These are phyloP conservation scores for Globisporangium alternatum DNA, from an alignment of 352 stramenopile species.

Conservation along the genomic window DNA sequence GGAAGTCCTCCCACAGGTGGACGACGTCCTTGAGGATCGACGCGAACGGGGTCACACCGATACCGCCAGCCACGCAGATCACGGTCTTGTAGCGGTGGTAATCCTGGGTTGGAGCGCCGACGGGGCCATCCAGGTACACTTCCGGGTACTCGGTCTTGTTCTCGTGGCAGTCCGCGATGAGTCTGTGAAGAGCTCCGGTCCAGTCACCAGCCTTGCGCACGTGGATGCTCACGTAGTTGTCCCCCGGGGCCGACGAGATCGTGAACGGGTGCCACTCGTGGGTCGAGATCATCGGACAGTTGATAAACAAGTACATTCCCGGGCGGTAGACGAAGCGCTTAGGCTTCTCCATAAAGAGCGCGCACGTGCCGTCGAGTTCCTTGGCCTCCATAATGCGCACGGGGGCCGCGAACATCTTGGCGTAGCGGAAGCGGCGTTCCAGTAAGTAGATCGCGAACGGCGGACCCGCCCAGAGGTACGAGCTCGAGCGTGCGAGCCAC, in stretches of 20 bases:
- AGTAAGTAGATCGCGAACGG: conserved; percentile 70
- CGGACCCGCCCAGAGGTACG: conserved; percentile 66
- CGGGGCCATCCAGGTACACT: conserved; percentile 72
- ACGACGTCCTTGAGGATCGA: conserved; percentile 80
- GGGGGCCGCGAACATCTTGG: conserved; percentile 63
- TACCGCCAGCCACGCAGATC: conserved; percentile 70
- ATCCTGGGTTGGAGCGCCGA: conserved; percentile 71
- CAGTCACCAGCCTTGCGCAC: conserved; percentile 75
- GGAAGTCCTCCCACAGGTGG: conserved; percentile 73
- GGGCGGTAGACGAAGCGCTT: conserved; percentile 68
- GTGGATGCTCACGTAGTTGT: conserved; percentile 83
- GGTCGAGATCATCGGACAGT: conserved; percentile 73
- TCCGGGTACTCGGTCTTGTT: conserved; percentile 61
- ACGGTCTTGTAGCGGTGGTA: conserved; percentile 77
- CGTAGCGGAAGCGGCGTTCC: conserved; percentile 66
- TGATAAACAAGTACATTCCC: conserved; percentile 89
- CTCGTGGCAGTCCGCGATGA: conserved; percentile 65
- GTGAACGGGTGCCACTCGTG: conserved; percentile 92
- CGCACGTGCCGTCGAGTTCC: conserved; percentile 62
- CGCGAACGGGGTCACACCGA: conserved; percentile 81
- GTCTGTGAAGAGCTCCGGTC: conserved; percentile 53
- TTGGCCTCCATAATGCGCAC: conserved; percentile 68
- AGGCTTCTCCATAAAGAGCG: conserved; percentile 77
- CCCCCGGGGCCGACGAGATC: conserved; percentile 80
- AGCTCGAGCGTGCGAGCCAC: conserved; percentile 53